Evolutionary conservation across 305 asterid genomes (phyloP), one percentile per base, ranked within the genome.

Genomic region (Coffea humblotiana): DNA sequence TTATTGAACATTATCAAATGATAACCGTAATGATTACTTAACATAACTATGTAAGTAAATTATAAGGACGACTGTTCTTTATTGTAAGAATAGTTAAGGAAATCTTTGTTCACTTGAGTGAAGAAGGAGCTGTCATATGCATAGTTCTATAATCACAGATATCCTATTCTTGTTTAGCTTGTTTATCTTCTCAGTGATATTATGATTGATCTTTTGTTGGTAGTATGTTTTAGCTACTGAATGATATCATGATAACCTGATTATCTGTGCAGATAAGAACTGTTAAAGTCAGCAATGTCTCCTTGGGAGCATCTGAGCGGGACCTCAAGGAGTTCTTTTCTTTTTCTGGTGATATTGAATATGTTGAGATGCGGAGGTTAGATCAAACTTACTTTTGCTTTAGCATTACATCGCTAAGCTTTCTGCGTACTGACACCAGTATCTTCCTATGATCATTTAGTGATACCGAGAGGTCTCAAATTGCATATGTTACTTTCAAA

Each of bases 271-370:
- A 93, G 98, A 80, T 88, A 74, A 93, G 81, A 82, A 93, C 99
- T 70, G 98, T 93, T 74, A 91, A 88, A 89, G 98, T 95, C 86
- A 87, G 94, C 90, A 90, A 95, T 82, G 89, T 95, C 84, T 95
- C 99, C 79, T 85, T 92, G 76, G 91, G 96, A 82, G 99, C 98
- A 81, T 85, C 90, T 63, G 94, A 93, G 82, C 94, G 92, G 58
- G 98, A 95, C 78, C 83, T 95, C 86, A 71, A 86, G 68, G 99
- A 93, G 87, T 95, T 95, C 90, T 93, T 93, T 83, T 95, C 98
- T 19, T 95, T 95, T 78, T 95, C 99, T 78, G 98, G 99, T 78
- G 97, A 92, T 86, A 93, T 95, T 76, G 90, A 93, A 84, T 95
- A 90, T 90, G 94, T 95, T 75, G 99, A 95, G 89, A 88, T 87